Evolutionary conservation across 768 basidiomycete species (phyloP).

Genomic region (Sarcodon sp.): DNA sequence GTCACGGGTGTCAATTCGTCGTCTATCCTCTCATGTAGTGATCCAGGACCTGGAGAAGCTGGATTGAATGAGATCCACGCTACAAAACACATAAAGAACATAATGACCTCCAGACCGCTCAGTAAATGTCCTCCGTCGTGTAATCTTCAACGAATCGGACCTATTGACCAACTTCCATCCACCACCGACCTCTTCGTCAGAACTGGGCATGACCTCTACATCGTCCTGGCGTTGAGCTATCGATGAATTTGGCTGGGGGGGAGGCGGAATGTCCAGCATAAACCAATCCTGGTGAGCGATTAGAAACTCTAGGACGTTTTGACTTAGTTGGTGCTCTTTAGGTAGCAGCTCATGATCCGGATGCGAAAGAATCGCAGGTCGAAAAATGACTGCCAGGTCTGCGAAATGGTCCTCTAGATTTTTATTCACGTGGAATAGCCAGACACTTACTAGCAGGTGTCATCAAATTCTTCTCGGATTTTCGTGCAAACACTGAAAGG

Average conservation of each 20-base stretch:
- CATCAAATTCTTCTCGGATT: slow-evolving; percentile 90
- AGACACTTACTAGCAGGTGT: slow-evolving; percentile 71
- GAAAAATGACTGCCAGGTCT: slow-evolving; percentile 97
- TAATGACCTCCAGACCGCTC: slow-evolving; percentile 19
- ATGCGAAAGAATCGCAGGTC: slow-evolving; percentile 88
- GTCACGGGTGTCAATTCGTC: slow-evolving; percentile 32
- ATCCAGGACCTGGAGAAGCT: slow-evolving; percentile 12
- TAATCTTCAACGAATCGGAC: slow-evolving; percentile 25
- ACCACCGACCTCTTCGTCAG: slow-evolving; percentile 26
- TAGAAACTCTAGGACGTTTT: slow-evolving; percentile 86
- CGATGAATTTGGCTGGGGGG: slow-evolving; percentile 23
- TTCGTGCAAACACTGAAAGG: slow-evolving; percentile 87
- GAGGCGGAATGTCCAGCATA: slow-evolving; percentile 75
- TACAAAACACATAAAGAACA: not conserved
- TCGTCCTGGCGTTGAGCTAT: slow-evolving; percentile 16
- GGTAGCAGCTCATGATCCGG: slow-evolving; percentile 80
- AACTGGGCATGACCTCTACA: slow-evolving; percentile 10
- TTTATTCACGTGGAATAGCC: too few species aligned
- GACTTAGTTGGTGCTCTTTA: slow-evolving; percentile 75
- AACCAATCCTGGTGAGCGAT: slow-evolving; percentile 97
- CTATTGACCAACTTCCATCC: slow-evolving; percentile 41
- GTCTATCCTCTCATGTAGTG: slow-evolving; percentile 11
- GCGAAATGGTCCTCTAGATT: not conserved
- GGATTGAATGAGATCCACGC: not conserved
- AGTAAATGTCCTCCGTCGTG: slow-evolving; percentile 45